Conservation (phyloP, 2,329 filamentous ascomycete species). For the Aspergillus japonicus region DNA sequence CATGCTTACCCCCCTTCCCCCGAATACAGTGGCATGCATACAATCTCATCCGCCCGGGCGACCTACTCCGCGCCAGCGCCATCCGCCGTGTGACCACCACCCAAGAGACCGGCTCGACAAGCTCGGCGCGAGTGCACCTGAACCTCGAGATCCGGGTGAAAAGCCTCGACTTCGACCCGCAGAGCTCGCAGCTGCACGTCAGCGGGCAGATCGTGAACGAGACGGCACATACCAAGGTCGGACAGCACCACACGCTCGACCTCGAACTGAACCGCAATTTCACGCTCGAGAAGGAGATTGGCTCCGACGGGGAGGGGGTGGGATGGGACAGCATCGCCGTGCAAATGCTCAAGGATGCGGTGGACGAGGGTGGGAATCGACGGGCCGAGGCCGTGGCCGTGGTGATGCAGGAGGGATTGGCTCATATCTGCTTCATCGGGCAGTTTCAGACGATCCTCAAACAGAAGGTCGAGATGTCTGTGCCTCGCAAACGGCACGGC, state of each 20-base stretch:
- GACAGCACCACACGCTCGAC: conserved; percentile 71
- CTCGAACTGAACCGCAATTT: conserved; percentile 86
- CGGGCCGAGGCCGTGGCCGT: conserved; percentile 83
- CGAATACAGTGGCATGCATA: conserved; percentile 66
- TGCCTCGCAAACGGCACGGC: conserved; percentile 49
- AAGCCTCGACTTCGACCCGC: conserved; percentile 67
- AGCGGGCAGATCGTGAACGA: conserved; percentile 64
- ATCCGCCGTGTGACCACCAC: conserved; percentile 65
- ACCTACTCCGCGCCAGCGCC: conserved; percentile 64
- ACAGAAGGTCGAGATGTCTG: conserved; percentile 49
- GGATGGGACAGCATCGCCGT: conserved; percentile 90
- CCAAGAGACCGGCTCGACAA: conserved; percentile 58
- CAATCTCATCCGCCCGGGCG: conserved; percentile 67
- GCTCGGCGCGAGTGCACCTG: conserved; percentile 63
- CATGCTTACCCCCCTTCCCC: not conserved
- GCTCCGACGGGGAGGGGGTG: conserved; percentile 40
- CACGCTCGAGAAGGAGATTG: conserved; percentile 76
- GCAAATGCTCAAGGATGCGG: conserved; percentile 73
- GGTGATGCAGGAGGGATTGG: conserved; percentile 77
- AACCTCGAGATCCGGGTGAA: conserved; percentile 66
- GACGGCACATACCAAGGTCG: conserved; percentile 66
- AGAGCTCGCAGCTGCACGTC: conserved; percentile 67
- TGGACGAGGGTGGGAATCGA: conserved; percentile 66
- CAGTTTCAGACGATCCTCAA: conserved; percentile 51
- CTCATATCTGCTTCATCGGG: conserved; percentile 53